Evolutionary conservation across 2,329 filamentous ascomycete genomes (phyloP).

Genomic region (Cladosporium colombiae): DNA sequence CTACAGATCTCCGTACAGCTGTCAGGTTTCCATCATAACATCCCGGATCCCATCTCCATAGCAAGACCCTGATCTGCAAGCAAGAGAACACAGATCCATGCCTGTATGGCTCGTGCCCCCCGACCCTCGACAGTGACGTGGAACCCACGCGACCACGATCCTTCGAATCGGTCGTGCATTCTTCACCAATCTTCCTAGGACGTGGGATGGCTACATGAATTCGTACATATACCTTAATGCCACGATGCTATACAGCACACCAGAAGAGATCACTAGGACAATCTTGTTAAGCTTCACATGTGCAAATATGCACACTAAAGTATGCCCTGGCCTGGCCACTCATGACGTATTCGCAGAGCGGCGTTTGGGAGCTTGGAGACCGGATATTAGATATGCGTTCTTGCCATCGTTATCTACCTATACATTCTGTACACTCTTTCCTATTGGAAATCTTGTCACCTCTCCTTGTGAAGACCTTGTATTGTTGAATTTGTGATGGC

Average conservation of each 20-base stretch:
- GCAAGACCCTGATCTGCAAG: not conserved
- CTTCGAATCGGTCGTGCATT: constrained; percentile 6
- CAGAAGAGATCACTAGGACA: not conserved
- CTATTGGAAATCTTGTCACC: too few species aligned
- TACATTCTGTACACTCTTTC: not conserved
- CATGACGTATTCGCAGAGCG: constrained; percentile 5
- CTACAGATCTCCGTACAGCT: not conserved
- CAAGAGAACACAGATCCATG: not conserved
- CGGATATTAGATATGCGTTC: not conserved
- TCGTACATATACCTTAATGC: not conserved
- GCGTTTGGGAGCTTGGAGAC: not conserved
- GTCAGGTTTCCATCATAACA: not conserved
- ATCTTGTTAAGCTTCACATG: not conserved
- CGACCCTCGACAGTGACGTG: not conserved
- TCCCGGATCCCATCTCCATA: not conserved
- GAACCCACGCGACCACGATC: constrained; percentile 3
- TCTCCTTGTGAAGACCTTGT: not conserved
- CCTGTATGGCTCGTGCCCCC: not conserved
- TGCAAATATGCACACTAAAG: not conserved
- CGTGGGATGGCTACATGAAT: not conserved
- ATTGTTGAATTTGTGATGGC: constrained; percentile 38
- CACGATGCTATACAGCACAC: not conserved
- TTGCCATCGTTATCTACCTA: not conserved
- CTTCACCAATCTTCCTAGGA: not conserved
- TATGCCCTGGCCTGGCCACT: not conserved